Conservation (phyloP, 306 rosid genomes). For the Dalbergia oliveri region DNA sequence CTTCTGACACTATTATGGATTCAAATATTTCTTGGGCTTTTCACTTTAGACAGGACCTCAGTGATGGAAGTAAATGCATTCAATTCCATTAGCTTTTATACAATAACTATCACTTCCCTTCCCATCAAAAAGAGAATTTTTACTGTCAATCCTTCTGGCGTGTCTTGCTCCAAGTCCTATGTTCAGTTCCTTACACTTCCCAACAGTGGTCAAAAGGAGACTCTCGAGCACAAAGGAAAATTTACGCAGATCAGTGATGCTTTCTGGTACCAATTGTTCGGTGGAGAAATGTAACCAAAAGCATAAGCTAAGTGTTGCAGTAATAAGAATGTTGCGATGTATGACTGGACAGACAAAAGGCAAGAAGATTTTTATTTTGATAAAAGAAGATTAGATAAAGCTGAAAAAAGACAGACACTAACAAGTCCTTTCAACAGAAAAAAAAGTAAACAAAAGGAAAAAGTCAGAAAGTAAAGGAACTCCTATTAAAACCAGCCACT, state of each 20-base stretch:
- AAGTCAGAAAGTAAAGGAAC: too few relatives aligned
- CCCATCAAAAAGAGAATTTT: conserved; percentile 11
- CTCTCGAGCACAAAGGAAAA: conserved; percentile 12
- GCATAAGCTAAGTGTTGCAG: neutral
- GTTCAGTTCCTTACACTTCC: conserved; percentile 8
- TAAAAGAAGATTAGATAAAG: neutral
- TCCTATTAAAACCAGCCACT: too few relatives aligned
- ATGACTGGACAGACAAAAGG: neutral
- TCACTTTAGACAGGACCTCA: conserved; percentile 6
- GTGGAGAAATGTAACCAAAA: neutral
- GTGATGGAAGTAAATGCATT: conserved; percentile 1
- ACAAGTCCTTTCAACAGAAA: too few relatives aligned
- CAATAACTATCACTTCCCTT: neutral
- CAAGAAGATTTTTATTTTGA: neutral
- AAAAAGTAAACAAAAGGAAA: too few relatives aligned
- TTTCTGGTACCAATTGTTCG: neutral
- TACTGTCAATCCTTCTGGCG: neutral
- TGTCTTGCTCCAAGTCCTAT: conserved; percentile 1
- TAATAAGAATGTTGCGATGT: neutral
- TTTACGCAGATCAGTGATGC: conserved; percentile 6
- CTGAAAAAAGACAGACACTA: neutral
- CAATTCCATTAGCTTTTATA: conserved; percentile 7
- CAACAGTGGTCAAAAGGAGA: neutral
- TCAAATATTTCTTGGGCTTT: conserved; percentile 28
- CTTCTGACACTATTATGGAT: neutral